Percentiles rank a stretch among this genome's conserved stretches.
These are phyloP conservation scores for Colletotrichum sp. DNA, from an alignment of 2,329 filamentous ascomycete species.

Conservation along the genomic window DNA sequence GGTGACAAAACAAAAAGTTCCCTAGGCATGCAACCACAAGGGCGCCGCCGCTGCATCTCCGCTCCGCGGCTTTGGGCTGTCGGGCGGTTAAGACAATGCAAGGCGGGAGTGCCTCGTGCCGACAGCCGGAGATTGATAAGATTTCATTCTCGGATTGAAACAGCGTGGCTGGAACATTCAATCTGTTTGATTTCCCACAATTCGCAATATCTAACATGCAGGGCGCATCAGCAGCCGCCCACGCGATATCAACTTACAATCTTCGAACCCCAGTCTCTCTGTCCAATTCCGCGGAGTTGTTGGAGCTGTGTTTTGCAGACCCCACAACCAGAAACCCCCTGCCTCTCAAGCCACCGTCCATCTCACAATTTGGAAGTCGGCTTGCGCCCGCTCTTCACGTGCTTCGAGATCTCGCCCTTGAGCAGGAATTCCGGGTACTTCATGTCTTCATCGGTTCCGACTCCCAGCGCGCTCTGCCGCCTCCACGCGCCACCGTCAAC, in stretches of 20 bases:
- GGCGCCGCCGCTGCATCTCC: not conserved
- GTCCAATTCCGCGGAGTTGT: not conserved
- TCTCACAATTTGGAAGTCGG: slow-evolving; percentile 43
- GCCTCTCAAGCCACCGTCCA: not conserved
- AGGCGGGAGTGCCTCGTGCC: not conserved
- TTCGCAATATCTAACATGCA: not conserved
- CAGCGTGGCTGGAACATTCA: not conserved
- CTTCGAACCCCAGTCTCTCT: not conserved
- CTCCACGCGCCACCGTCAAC: slow-evolving; percentile 70
- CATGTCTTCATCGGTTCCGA: slow-evolving; percentile 54
- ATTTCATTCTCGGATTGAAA: not conserved
- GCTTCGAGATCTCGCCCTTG: slow-evolving; percentile 35
- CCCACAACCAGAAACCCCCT: not conserved
- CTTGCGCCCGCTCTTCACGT: slow-evolving; percentile 39
- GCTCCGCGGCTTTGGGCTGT: not conserved
- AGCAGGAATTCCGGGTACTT: slow-evolving; percentile 58
- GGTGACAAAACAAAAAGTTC: not conserved
- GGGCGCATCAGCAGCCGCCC: not conserved
- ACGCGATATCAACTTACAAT: not conserved
- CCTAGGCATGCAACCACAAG: not conserved
- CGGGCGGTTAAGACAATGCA: not conserved
- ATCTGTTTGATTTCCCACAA: not conserved
- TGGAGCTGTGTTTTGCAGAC: not conserved
- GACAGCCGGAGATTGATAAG: slow-evolving; percentile 3
- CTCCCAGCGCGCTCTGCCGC: slow-evolving; percentile 48